Conservation (phyloP, 2,329 filamentous ascomycete genomes). For the Claviceps fusiformis region DNA sequence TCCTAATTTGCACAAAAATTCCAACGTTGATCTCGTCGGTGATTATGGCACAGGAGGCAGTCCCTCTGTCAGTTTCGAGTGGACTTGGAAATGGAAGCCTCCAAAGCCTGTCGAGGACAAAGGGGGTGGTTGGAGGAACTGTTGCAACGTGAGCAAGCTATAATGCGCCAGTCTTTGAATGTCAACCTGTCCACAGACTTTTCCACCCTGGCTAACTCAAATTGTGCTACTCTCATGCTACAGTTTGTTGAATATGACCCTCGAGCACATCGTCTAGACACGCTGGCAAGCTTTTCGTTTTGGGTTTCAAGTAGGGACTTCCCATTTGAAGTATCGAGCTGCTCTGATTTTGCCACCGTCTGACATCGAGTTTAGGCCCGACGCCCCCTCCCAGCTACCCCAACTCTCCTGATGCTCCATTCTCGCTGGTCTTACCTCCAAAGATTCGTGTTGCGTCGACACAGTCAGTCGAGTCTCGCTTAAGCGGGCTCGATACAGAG, state of each 20-base stretch:
- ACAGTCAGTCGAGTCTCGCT: slow-evolving; percentile 72
- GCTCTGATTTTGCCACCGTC: background rate
- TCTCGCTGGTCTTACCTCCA: slow-evolving; percentile 59
- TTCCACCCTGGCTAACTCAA: background rate
- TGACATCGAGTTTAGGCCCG: slow-evolving; percentile 24
- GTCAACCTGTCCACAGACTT: background rate
- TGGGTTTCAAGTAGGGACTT: slow-evolving; percentile 70
- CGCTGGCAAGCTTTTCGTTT: slow-evolving; percentile 84
- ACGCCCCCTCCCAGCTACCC: slow-evolving; percentile 38
- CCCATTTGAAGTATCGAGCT: background rate
- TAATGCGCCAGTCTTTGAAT: no score
- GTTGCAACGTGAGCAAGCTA: slow-evolving; percentile 55
- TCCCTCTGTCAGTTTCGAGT: slow-evolving; percentile 76
- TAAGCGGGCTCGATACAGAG: slow-evolving; percentile 57
- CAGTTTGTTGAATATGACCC: slow-evolving; percentile 96
- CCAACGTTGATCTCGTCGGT: slow-evolving; percentile 90
- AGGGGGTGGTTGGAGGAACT: slow-evolving; percentile 88
- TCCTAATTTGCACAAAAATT: slow-evolving; percentile 92
- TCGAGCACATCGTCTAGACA: slow-evolving; percentile 75
- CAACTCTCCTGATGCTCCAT: slow-evolving; percentile 54
- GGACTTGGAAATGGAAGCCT: slow-evolving; percentile 95
- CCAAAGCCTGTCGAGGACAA: slow-evolving; percentile 70
- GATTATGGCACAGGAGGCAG: slow-evolving; percentile 78
- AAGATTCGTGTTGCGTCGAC: slow-evolving; percentile 74
- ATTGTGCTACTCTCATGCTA: background rate